Evolutionary conservation across 2,329 filamentous ascomycete genomes (phyloP), one percentile per base, ranked within the genome.

Genomic region (Pseudogymnoascus destructans): DNA sequence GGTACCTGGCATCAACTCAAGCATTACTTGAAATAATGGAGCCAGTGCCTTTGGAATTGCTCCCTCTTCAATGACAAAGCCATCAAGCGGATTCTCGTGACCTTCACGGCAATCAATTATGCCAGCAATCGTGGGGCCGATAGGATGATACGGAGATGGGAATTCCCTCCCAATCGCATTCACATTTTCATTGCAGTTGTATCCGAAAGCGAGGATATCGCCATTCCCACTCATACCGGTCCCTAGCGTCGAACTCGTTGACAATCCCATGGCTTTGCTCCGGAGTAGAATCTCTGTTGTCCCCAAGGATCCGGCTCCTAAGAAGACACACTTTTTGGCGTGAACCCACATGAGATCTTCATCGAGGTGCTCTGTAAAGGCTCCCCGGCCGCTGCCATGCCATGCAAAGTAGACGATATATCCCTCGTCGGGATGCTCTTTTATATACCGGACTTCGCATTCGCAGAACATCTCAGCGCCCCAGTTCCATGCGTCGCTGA

Each of bases 401-500:
- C 81, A 85, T 10, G 80, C 77, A 66, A 82, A 86, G 69, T 78
- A 84, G 25, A 86, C 71, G 17, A 83, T 72, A 66, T 85, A 86
- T 1, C 84, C 82, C 11, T 76, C 75, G 0, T 68, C 66, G 1
- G 72, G 72, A 40, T 75, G 74, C 66, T 81, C 77, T 58, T 79
- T 75, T 56, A 87, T 73, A 64, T 85, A 79, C 46, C 79, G 74
- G 1, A 86, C 84, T 67, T 87, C 82, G 61, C 81, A 82, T 63
- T 82, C 77, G 68, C 84, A 87, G 62, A 87, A 87, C 69, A 87
- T 79, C 65, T 87, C 82, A 10, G 84, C 81, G 7, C 83, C 84
- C 81, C 82, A 84, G 64, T 85, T 84, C 83, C 82, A 86, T 1
- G 84, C 82, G 67, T 87, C 84, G 6, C 80, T 76, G 6, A 87